These are phyloP conservation scores for Chondrus crispus DNA, from an alignment of 23 red algal genomes.

Conservation along the genomic window DNA sequence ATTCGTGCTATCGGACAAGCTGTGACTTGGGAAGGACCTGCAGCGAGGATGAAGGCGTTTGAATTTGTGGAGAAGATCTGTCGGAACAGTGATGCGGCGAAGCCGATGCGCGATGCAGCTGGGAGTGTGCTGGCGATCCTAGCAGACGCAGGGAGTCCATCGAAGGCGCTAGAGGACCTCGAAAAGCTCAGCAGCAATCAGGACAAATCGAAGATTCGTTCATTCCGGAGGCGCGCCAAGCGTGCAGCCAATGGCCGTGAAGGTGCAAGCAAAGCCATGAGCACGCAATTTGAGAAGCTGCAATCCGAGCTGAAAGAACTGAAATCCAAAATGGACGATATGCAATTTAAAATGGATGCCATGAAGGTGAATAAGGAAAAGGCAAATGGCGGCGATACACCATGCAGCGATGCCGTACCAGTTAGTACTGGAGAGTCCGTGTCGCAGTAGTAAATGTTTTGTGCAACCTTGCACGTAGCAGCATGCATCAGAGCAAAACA, in stretches of 20 bases:
- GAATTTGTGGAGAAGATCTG: slow-evolving; percentile 43
- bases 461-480: too few species aligned
- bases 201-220: slow-evolving; percentile 19
- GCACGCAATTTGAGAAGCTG: slow-evolving; percentile 19
- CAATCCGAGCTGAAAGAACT: slow-evolving; percentile 32
- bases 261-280: neutral
- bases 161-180: slow-evolving; percentile 26
- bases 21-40: slow-evolving; percentile 20
- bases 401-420: too few species aligned
- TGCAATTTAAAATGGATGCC: slow-evolving; percentile 31
- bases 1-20: slow-evolving; percentile 8
- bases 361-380: neutral
- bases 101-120: slow-evolving; percentile 3
- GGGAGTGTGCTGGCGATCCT: slow-evolving; percentile 16
- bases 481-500: too few species aligned
- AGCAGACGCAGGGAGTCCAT: slow-evolving; percentile 33
- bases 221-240: slow-evolving; percentile 18
- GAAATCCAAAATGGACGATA: slow-evolving; percentile 18
- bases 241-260: neutral
- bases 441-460: too few species aligned
- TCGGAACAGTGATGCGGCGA: neutral
- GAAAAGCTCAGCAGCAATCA: slow-evolving; percentile 33
- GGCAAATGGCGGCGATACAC: too few species aligned
- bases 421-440: too few species aligned
- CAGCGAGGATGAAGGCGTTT: slow-evolving; percentile 29